phyloP scores from a whole-genome alignment of 2,329 filamentous ascomycete genomes.

The Talaromyces sp. region DNA sequence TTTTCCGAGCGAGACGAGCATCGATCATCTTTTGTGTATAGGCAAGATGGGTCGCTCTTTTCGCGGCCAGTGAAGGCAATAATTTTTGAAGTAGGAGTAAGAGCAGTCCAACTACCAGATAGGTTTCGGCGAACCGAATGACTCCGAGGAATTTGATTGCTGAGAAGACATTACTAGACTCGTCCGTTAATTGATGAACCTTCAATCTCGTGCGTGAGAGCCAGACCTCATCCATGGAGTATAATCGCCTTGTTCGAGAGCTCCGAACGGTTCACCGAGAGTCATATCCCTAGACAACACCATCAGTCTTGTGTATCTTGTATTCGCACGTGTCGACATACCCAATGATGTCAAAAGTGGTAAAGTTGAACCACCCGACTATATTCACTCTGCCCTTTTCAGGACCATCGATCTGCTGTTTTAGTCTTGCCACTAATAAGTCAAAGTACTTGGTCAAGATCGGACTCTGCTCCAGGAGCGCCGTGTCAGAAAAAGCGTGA shows the following conservation, averaged over 20 bases:
- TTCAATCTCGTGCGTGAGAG: background rate
- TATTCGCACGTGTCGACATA: background rate
- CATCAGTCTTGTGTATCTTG: background rate
- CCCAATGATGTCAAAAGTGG: slow-evolving; percentile 42
- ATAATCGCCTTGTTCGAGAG: slow-evolving; percentile 10
- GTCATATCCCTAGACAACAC: slow-evolving; percentile 30
- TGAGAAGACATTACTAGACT: slow-evolving; percentile 18
- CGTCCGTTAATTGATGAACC: slow-evolving; percentile 1
- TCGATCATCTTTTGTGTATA: slow-evolving; percentile 18
- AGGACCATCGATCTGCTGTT: slow-evolving; percentile 15
- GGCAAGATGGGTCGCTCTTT: slow-evolving; percentile 5
- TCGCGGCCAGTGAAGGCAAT: background rate
- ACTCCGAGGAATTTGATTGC: slow-evolving; percentile 8
- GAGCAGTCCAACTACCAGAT: background rate
- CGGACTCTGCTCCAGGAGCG: slow-evolving; percentile 32
- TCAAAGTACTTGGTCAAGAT: slow-evolving; percentile 31
- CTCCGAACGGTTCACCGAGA: slow-evolving; percentile 40
- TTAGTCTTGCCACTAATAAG: slow-evolving; percentile 25
- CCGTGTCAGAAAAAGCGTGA: slow-evolving; percentile 36
- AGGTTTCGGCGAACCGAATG: slow-evolving; percentile 5
- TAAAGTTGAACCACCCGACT: slow-evolving; percentile 34
- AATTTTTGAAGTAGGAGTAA: slow-evolving; percentile 1
- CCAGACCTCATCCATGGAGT: slow-evolving; percentile 11
- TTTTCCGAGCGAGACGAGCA: slow-evolving; percentile 17
- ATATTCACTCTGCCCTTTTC: slow-evolving; percentile 27